Conservation (phyloP, 495 filamentous ascomycete species). For the Rostrohypoxylon terebratum region DNA sequence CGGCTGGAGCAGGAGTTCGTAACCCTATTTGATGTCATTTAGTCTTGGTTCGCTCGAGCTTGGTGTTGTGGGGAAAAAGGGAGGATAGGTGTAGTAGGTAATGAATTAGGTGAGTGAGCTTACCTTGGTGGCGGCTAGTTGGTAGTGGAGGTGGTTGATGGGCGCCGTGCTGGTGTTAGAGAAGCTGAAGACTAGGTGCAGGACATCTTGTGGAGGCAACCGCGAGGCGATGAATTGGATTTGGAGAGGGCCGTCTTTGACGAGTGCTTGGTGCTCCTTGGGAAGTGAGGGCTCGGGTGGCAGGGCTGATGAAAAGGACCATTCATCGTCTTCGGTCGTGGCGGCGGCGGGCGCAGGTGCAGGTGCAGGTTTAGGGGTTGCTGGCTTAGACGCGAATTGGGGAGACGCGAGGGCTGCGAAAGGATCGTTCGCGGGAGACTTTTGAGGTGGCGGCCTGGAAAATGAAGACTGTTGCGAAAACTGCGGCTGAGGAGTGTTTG, state of each 20-base stretch:
- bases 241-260: slow-evolving; percentile 63
- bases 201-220: slow-evolving; percentile 62
- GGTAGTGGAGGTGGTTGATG: slow-evolving; percentile 85
- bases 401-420: slow-evolving; percentile 76
- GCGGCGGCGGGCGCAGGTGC: slow-evolving; percentile 49
- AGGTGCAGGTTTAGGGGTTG: slow-evolving; percentile 54
- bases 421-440: slow-evolving; percentile 63
- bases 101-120: slow-evolving; percentile 28
- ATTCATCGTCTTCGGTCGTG: slow-evolving; percentile 83
- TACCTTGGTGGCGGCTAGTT: slow-evolving; percentile 94
- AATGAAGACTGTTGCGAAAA: slow-evolving; percentile 57
- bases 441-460: slow-evolving; percentile 54
- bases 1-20: slow-evolving; percentile 81
- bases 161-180: slow-evolving; percentile 79
- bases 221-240: slow-evolving; percentile 64
- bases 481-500: slow-evolving; percentile 62
- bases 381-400: slow-evolving; percentile 59
- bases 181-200: slow-evolving; percentile 76
- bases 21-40: slow-evolving; percentile 61
- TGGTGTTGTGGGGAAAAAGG: background rate
- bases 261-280: slow-evolving; percentile 58
- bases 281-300: slow-evolving; percentile 69
- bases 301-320: slow-evolving; percentile 90
- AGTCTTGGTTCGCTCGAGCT: background rate
- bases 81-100: background rate